Conservation (phyloP, 208 protist species). For the Herpetomonas tarakana region DNA sequence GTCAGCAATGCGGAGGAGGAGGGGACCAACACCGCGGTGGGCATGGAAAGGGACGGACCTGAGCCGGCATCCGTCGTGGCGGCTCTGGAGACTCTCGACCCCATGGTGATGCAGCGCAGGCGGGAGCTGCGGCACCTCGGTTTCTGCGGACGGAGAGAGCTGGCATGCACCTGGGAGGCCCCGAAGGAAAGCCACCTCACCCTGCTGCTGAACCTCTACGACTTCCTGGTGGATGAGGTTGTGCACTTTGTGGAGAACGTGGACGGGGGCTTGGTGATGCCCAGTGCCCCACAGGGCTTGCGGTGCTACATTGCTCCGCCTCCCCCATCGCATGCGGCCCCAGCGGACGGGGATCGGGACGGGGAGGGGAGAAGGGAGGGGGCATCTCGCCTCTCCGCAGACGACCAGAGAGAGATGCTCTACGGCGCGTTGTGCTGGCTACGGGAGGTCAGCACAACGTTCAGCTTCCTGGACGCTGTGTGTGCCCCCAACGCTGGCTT, state of each 20-base stretch:
- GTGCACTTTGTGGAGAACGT: constrained; percentile 16
- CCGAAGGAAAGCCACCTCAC: constrained; percentile 21
- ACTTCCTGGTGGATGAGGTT: constrained; percentile 27
- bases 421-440: no score
- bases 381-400: no score
- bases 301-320: no score
- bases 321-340: no score
- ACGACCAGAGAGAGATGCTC: no score
- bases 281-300: no score
- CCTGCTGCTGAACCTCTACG: constrained; percentile 15
- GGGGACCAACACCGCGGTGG: no score
- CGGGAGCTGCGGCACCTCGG: constrained; percentile 5
- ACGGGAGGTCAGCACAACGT: no score
- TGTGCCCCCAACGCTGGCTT: no score
- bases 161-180: constrained; percentile 21
- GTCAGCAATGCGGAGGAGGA: not conserved
- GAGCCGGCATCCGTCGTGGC: not conserved
- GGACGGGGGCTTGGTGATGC: not conserved
- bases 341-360: no score
- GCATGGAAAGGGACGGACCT: not conserved
- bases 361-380: no score
- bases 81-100: not conserved
- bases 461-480: no score
- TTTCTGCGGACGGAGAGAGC: constrained; percentile 23
- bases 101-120: not conserved